These are phyloP conservation scores for Spinellus fusiger DNA, from an alignment of 192 early-diverging fungal genomes.

Conservation along the genomic window DNA sequence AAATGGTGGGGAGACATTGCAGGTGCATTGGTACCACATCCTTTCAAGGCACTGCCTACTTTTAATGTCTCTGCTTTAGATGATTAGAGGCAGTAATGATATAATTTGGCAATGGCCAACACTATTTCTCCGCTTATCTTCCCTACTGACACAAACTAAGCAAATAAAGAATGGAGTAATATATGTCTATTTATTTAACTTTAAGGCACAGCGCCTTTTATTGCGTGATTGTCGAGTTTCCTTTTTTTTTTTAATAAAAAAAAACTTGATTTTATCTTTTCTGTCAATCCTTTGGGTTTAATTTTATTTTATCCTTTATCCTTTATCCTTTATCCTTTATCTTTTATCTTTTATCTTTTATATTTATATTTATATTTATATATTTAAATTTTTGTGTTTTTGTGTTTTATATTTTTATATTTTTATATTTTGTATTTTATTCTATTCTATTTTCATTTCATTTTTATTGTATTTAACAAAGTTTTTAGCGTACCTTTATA, in stretches of 20 bases:
- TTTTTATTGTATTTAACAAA: background rate
- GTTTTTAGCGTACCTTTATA: too few relatives aligned
- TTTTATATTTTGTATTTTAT: background rate
- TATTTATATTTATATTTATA: background rate
- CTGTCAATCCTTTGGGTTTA: background rate
- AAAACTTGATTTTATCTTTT: too few relatives aligned
- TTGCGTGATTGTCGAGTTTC: too few relatives aligned
- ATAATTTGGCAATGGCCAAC: background rate
- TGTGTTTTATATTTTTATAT: background rate
- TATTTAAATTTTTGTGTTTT: background rate
- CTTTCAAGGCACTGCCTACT: conserved; percentile 31
- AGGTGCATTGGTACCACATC: conserved; percentile 51
- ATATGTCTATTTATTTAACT: too few relatives aligned
- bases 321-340: background rate
- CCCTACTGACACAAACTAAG: background rate
- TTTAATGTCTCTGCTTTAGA: conserved; percentile 5
- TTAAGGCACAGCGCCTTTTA: too few relatives aligned
- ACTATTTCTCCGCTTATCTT: background rate
- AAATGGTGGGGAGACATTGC: conserved; percentile 59
- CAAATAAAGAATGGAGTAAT: too few relatives aligned
- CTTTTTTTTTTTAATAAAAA: too few relatives aligned
- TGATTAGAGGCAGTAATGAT: background rate
- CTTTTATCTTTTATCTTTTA: background rate
- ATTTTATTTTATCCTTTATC: background rate
- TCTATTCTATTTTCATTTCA: background rate